phyloP scores from a whole-genome alignment of 805 yeast genomes.

The Myxozyma mucilagina region DNA sequence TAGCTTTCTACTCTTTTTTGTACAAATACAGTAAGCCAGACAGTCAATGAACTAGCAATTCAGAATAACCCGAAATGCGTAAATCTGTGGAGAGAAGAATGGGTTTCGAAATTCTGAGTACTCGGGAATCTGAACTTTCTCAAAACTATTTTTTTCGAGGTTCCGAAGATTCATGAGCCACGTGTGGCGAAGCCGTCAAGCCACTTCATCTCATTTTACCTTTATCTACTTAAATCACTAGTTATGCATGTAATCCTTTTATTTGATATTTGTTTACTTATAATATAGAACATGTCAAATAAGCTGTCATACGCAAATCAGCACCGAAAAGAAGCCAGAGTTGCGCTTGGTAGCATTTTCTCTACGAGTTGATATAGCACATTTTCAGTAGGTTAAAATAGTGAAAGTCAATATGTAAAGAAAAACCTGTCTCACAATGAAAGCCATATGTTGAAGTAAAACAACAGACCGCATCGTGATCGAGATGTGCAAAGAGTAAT shows the following conservation, averaged over 20 bases:
- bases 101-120: too few species aligned
- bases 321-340: slow-evolving; percentile 3
- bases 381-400: background rate
- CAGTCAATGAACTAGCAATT: too few species aligned
- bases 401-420: slow-evolving; percentile 9
- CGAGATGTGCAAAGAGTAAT: slow-evolving; percentile 3
- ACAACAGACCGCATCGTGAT: slow-evolving; percentile 1
- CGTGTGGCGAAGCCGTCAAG: background rate
- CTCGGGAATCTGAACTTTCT: too few species aligned
- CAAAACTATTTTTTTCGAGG: background rate
- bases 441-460: background rate
- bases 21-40: too few species aligned
- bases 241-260: too few species aligned
- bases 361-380: slow-evolving; percentile 13
- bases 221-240: too few species aligned
- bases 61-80: too few species aligned
- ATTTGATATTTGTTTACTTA: background rate
- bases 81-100: too few species aligned
- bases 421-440: slow-evolving; percentile 1
- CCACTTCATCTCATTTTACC: too few species aligned
- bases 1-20: too few species aligned
- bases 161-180: background rate
- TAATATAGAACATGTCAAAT: background rate
- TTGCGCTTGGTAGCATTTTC: slow-evolving; percentile 23
- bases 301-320: slow-evolving; percentile 21